Evolutionary conservation across 2,329 filamentous ascomycete genomes (phyloP).

Genomic region (Aspergillus sp.): DNA sequence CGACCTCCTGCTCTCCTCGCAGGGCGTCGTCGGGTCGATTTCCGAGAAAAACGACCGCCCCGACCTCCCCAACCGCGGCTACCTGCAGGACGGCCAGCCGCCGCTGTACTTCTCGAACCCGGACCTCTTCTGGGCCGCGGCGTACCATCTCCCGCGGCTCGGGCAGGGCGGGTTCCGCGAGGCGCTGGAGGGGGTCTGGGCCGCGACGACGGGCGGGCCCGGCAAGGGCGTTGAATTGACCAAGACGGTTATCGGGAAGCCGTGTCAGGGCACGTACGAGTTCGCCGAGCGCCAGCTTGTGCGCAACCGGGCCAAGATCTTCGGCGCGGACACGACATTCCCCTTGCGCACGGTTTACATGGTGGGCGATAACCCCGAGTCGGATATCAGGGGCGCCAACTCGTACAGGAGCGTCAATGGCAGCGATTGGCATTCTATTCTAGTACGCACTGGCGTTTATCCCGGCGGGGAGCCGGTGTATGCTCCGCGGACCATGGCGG

Average conservation of each 20-base stretch:
- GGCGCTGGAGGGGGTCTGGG: conserved; percentile 72
- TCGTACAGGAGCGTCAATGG: conserved; percentile 57
- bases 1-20: conserved; percentile 68
- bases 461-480: conserved; percentile 47
- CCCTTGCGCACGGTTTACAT: conserved; percentile 76
- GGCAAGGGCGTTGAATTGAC: conserved; percentile 46
- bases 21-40: conserved; percentile 73
- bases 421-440: conserved; percentile 65
- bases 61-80: conserved; percentile 62
- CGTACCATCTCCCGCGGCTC: conserved; percentile 73
- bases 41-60: conserved; percentile 60
- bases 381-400: conserved; percentile 83
- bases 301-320: conserved; percentile 46
- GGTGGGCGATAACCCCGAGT: conserved; percentile 84
- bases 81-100: conserved; percentile 73
- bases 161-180: conserved; percentile 87
- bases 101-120: conserved; percentile 79
- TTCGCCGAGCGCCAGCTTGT: conserved; percentile 71
- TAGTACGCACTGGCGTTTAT: conserved; percentile 77
- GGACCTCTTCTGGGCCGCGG: conserved; percentile 81
- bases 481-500: conserved; percentile 55
- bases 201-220: conserved; percentile 54
- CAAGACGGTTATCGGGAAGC: conserved; percentile 72
- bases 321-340: conserved; percentile 27
- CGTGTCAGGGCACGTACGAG: conserved; percentile 64